phyloP scores from a whole-genome alignment of 257 asterid species.

The Solanum paucissectum region DNA sequence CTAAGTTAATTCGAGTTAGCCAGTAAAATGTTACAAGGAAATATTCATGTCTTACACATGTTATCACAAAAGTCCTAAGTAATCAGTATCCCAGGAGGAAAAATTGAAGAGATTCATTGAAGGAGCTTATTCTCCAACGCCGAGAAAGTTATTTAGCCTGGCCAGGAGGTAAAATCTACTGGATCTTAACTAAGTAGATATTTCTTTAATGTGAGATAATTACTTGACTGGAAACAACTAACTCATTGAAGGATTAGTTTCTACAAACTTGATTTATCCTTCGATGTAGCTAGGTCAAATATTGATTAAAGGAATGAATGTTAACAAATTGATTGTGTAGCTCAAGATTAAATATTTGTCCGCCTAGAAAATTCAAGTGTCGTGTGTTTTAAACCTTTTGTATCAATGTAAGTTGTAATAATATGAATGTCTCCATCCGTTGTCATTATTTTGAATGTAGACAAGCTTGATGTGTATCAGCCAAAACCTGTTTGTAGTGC shows the following conservation, averaged over 20 bases:
- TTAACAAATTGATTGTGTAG: too few species aligned
- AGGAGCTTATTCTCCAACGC: neutral
- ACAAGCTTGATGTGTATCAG: too few species aligned
- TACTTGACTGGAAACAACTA: neutral
- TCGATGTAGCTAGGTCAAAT: neutral
- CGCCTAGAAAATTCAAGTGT: too few species aligned
- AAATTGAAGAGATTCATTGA: too few species aligned
- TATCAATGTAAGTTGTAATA: too few species aligned
- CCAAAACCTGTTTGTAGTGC: too few species aligned
- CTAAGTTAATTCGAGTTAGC: neutral
- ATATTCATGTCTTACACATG: too few species aligned
- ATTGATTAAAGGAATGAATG: neutral
- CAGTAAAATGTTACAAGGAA: neutral
- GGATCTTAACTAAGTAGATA: neutral
- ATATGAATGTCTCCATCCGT: too few species aligned
- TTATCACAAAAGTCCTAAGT: neutral
- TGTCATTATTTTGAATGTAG: too few species aligned
- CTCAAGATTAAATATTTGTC: too few species aligned
- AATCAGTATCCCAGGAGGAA: neutral
- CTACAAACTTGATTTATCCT: neutral
- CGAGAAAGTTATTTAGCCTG: neutral
- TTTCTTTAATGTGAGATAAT: neutral
- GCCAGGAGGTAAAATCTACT: too few species aligned
- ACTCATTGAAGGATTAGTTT: neutral
- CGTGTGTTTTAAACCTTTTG: too few species aligned